Conservation (phyloP, 768 basidiomycete genomes). For the Suillus luteus region DNA sequence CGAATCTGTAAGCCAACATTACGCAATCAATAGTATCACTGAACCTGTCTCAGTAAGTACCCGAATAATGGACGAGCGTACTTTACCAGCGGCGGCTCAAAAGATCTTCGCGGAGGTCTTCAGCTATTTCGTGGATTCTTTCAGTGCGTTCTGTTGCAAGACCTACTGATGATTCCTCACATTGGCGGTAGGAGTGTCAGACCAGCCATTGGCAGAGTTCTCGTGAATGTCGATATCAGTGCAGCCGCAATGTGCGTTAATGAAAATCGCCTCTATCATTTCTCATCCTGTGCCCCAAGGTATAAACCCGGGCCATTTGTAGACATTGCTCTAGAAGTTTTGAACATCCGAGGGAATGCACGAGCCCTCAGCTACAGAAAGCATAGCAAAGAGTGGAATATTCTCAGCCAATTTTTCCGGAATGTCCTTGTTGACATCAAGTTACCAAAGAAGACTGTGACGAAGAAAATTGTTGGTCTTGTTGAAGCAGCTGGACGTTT, state of each 20-base stretch:
- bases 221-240: slow-evolving; percentile 50
- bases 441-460: slow-evolving; percentile 18
- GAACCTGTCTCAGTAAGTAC: slow-evolving; percentile 34
- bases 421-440: slow-evolving; percentile 32
- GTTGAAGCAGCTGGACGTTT: slow-evolving; percentile 41
- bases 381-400: slow-evolving; percentile 27
- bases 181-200: slow-evolving; percentile 43
- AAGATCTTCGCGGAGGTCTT: slow-evolving; percentile 35
- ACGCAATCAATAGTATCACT: neutral
- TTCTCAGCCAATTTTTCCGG: slow-evolving; percentile 42
- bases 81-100: slow-evolving; percentile 39
- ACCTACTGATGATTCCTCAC: neutral
- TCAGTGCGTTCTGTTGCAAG: slow-evolving; percentile 39
- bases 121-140: slow-evolving; percentile 52
- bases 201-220: slow-evolving; percentile 41
- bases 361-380: slow-evolving; percentile 29
- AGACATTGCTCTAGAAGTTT: slow-evolving; percentile 36
- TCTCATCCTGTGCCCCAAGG: slow-evolving; percentile 12
- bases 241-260: slow-evolving; percentile 45
- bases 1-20: slow-evolving; percentile 42
- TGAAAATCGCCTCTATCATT: neutral
- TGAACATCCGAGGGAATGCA: slow-evolving; percentile 27
- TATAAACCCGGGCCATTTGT: slow-evolving; percentile 30
- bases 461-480: slow-evolving; percentile 41
- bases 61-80: slow-evolving; percentile 50